phyloP scores from a whole-genome alignment of 257 asterid genomes.

The Solanum clarkiae region DNA sequence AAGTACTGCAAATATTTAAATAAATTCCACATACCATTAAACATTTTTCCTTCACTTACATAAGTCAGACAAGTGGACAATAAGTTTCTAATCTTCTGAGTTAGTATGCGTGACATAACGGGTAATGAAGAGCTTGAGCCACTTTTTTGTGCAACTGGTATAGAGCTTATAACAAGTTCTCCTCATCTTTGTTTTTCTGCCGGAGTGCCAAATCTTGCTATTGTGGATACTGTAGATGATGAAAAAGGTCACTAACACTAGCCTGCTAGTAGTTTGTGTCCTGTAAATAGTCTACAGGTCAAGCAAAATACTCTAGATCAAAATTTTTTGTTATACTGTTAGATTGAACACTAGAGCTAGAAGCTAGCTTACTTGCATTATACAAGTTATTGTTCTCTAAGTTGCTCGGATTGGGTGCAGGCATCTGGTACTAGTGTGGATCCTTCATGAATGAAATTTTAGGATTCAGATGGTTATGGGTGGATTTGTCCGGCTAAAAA shows the following conservation, averaged over 20 bases:
- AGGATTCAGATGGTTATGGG: too few species aligned
- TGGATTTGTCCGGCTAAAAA: too few species aligned
- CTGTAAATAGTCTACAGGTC: not conserved
- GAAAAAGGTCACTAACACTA: conserved; percentile 44
- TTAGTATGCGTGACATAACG: too few species aligned
- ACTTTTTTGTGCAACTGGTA: not conserved
- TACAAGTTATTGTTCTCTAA: not conserved
- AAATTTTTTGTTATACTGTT: not conserved
- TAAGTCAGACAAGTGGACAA: not conserved
- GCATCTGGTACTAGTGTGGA: too few species aligned
- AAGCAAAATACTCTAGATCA: not conserved
- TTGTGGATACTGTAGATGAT: conserved; percentile 96
- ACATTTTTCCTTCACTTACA: not conserved
- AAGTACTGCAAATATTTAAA: not conserved
- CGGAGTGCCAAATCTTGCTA: conserved; percentile 76
- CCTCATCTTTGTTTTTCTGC: conserved; percentile 23
- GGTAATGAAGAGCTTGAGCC: not conserved
- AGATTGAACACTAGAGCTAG: not conserved
- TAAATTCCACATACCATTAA: not conserved
- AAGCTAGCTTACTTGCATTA: not conserved
- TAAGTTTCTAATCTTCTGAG: too few species aligned
- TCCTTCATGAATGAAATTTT: too few species aligned
- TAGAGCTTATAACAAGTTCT: not conserved
- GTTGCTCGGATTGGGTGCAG: too few species aligned
- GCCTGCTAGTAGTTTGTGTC: not conserved